Evolutionary conservation across 495 filamentous ascomycete genomes (phyloP), one percentile per base, ranked within the genome.

Genomic region (Daldinia bambusicola): DNA sequence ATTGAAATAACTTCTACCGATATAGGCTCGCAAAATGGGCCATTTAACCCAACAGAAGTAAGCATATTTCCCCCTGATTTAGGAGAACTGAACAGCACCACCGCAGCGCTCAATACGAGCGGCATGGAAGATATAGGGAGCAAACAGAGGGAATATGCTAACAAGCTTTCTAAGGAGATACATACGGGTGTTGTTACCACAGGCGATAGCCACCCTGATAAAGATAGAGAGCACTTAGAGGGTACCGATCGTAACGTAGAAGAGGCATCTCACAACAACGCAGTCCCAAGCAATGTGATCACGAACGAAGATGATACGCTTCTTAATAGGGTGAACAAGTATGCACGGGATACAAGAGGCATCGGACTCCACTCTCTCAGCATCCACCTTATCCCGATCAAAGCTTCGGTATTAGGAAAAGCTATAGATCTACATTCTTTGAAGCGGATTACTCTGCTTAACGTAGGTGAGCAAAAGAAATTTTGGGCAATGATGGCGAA

Each of bases 371-470:
- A 84, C 40, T 80, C 77, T 16, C 78, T 91, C 4, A 78, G 81
- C 43, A 80, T 91, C 36, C 81, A 89, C 66, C 83, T 87, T 48
- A 81, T 91, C 31, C 88, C 89, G 0, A 77, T 87, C 61, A 86
- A 83, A 72, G 79, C 87, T 0, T 82, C 82, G 0, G 79, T 88
- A 0, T 55, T 91, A 6, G 81, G 76, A 5, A 77, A 79, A 31
- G 83, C 84, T 4, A 71, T 90, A 6, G 87, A 91, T 66, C 55
- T 90, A 10, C 80, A 75, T 16, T 68, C 75, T 3, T 80, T 91
- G 4, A 82, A 80, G 61, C 80, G 78, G 36, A 71, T 91, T 16
- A 88, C 87, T 0, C 78, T 91, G 8, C 83, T 91, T 50, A 88
- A 88, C 57, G 87, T 89, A 26, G 89, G 89, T 0, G 72, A 82